Conservation (phyloP, 1,139 yeast species). For the Protomyces gravidus region DNA sequence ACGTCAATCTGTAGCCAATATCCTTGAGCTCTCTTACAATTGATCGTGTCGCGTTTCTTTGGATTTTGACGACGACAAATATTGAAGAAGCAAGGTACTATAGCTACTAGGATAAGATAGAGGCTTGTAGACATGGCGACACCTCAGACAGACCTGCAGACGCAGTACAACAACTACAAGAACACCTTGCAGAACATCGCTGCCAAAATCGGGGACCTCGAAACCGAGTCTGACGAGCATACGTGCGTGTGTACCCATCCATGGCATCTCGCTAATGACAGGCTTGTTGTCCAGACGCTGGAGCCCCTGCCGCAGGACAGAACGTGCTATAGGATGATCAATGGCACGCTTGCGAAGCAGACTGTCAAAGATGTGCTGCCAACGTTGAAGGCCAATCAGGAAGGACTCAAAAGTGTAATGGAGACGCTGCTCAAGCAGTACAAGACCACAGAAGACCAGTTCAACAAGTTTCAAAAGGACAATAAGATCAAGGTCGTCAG, state of each 20-base stretch:
- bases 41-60: too few relatives aligned
- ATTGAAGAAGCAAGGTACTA: too few relatives aligned
- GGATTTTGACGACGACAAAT: too few relatives aligned
- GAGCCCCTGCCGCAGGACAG: slow-evolving; percentile 53
- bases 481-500: slow-evolving; percentile 46
- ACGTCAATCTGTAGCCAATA: too few relatives aligned
- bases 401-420: slow-evolving; percentile 42
- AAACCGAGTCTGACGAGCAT: slow-evolving; percentile 46
- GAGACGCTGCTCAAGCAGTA: slow-evolving; percentile 41
- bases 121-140: background rate
- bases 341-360: slow-evolving; percentile 85
- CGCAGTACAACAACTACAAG: slow-evolving; percentile 45
- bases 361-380: slow-evolving; percentile 71
- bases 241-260: slow-evolving; percentile 34
- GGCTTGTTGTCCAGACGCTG: slow-evolving; percentile 56
- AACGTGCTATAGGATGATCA: slow-evolving; percentile 88
- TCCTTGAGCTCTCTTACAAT: too few relatives aligned
- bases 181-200: slow-evolving; percentile 41
- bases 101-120: too few relatives aligned
- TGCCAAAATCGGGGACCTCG: slow-evolving; percentile 45
- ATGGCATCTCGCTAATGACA: slow-evolving; percentile 17
- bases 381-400: slow-evolving; percentile 57
- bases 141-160: slow-evolving; percentile 41
- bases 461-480: slow-evolving; percentile 36
- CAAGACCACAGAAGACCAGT: slow-evolving; percentile 41